phyloP scores from a whole-genome alignment of 2,329 filamentous ascomycete species.

The Bipolaris cookei region DNA sequence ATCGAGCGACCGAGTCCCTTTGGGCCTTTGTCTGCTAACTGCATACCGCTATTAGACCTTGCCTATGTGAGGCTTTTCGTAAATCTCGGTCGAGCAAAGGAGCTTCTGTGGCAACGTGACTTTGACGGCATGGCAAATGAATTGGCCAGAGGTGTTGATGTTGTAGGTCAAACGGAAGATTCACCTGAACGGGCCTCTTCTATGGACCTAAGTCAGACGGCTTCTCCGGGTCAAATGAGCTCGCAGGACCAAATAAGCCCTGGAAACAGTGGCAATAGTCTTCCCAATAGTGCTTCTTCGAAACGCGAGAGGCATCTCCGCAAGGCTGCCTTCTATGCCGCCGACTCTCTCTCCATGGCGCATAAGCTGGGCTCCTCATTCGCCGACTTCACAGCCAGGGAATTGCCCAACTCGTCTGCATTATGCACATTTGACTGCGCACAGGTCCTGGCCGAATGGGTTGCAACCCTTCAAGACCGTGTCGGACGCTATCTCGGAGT shows the following conservation, averaged over 20 bases:
- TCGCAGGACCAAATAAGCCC: conserved; percentile 39
- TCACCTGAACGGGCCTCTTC: conserved; percentile 56
- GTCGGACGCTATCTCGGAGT: conserved; percentile 90
- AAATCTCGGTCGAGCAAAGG: conserved; percentile 88
- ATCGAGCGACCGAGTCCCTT: conserved; percentile 84
- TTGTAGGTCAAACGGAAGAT: conserved; percentile 73
- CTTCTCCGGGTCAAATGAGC: conserved; percentile 32
- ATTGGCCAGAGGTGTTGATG: conserved; percentile 76
- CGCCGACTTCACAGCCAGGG: conserved; percentile 80
- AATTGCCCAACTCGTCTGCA: conserved; percentile 86
- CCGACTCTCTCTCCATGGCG: conserved; percentile 86
- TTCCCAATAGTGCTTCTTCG: conserved; percentile 59
- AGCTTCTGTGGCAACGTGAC: conserved; percentile 92
- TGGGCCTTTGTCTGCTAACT: conserved; percentile 85
- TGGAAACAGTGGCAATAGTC: conserved; percentile 40
- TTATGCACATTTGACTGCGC: conserved; percentile 94
- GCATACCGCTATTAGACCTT: conserved; percentile 87
- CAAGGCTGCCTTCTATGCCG: conserved; percentile 94
- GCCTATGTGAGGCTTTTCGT: conserved; percentile 93
- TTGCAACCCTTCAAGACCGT: conserved; percentile 89
- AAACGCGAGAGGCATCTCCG: conserved; percentile 86
- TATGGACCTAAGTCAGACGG: conserved; percentile 37
- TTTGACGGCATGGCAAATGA: conserved; percentile 92
- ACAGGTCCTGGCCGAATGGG: conserved; percentile 93
- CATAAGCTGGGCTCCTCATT: conserved; percentile 86